These are phyloP conservation scores for Talaromyces sp. DNA, from an alignment of 2,329 filamentous ascomycete species.

Conservation along the genomic window DNA sequence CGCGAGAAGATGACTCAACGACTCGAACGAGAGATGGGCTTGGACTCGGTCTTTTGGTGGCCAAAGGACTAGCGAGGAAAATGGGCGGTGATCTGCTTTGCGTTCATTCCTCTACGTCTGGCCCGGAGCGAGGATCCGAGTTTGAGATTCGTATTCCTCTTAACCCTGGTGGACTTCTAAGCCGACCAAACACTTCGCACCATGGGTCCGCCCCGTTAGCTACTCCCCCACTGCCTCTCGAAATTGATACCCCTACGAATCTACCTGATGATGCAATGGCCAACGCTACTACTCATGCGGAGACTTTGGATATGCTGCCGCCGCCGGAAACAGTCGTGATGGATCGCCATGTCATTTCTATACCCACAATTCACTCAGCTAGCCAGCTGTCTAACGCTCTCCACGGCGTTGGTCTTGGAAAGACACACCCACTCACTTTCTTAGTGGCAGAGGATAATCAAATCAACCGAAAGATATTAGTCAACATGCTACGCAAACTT, in stretches of 20 bases:
- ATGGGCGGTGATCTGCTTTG: constrained; percentile 66
- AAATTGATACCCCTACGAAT: not conserved
- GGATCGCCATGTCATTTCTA: not conserved
- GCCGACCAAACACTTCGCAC: constrained; percentile 48
- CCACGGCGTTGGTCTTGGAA: constrained; percentile 57
- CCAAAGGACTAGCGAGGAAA: constrained; percentile 65
- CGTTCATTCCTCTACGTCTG: constrained; percentile 59
- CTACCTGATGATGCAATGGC: not conserved
- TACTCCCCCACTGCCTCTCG: not conserved
- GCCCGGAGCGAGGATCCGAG: constrained; percentile 60
- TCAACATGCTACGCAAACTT: constrained; percentile 63
- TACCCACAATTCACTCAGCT: constrained; percentile 16
- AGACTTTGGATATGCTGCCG: constrained; percentile 3
- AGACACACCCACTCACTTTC: constrained; percentile 61
- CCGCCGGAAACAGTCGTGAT: not conserved
- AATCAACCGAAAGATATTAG: constrained; percentile 65
- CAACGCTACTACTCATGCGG: not conserved
- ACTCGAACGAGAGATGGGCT: constrained; percentile 65
- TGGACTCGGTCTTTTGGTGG: constrained; percentile 66
- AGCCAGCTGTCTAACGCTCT: constrained; percentile 22
- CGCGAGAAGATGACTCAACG: constrained; percentile 64
- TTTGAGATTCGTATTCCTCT: constrained; percentile 66
- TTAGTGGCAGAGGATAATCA: constrained; percentile 70
- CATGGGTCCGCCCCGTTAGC: constrained; percentile 39
- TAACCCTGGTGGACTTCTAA: constrained; percentile 44